Evolutionary conservation across 805 yeast species (phyloP), one percentile per base, ranked within the genome.

Genomic region (Pichia scutulata): DNA sequence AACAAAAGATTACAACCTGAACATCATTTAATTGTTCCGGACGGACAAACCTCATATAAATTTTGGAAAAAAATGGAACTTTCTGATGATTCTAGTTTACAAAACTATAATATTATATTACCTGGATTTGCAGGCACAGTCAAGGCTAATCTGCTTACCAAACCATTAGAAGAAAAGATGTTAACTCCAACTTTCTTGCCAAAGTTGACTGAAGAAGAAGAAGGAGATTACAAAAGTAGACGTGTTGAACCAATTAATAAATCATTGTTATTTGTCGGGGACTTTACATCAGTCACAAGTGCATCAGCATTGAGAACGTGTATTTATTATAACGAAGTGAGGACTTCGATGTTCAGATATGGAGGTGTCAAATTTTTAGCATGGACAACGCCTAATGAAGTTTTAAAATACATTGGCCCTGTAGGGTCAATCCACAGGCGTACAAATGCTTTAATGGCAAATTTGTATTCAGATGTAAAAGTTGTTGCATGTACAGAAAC

Each of bases 331-430:
- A 65, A 65, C 48, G 61, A 60, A 47, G 58, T 60, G 40, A 30
- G 52, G 3, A 56, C 65, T 10, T 59, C 67, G 4, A 54, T 65
- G 55, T 65, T 60, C 48, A 95, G 9, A 18, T 60, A 54, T 43
- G 56, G 58, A 21, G 75, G 84, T 45, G 90, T 89, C 2, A 73
- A 87, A 54, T 78, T 88, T 82, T 67, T 90, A 23, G 66, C 85
- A 16, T 79, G 90, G 81, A 71, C 83, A 21, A 80, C 82, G 3
- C 78, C 82, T 7, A 47, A 70, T 0, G 80, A 86, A 5, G 84
- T 86, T 5, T 66, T 69, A 52, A 84, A 86, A 62, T 71, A 87
- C 36, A 61, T 85, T 43, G 80, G 92, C 0, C 74, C 73, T 0
- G 72, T 80, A 0, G 77, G 78, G 1, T 72, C 76, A 33, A 56